Conservation (phyloP, 2,329 filamentous ascomycete species). For the Aureobasidium vineae region DNA sequence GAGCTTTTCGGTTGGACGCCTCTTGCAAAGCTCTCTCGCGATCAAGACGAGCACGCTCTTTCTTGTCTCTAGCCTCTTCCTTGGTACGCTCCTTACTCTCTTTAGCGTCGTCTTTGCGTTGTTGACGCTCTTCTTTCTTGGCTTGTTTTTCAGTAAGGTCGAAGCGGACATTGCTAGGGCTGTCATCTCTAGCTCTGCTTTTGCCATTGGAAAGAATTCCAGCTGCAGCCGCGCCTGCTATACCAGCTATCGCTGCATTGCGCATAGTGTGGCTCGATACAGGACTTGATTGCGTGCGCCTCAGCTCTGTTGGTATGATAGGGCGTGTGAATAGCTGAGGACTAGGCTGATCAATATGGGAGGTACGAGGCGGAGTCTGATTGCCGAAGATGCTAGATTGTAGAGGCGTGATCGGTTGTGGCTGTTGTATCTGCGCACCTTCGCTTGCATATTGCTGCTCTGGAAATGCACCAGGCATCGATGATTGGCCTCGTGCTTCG, state of each 20-base stretch:
- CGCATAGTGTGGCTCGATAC: conserved; percentile 28
- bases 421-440: conserved; percentile 74
- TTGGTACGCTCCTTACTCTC: conserved; percentile 36
- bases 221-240: conserved; percentile 42
- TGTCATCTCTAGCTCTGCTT: conserved; percentile 34
- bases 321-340: conserved; percentile 42
- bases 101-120: conserved; percentile 37
- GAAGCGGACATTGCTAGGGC: conserved; percentile 54
- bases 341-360: conserved; percentile 44
- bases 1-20: conserved; percentile 35
- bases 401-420: conserved; percentile 73
- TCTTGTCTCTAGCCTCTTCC: conserved; percentile 35
- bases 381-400: conserved; percentile 56
- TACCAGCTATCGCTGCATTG: conserved; percentile 47
- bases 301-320: conserved; percentile 24
- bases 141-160: conserved; percentile 57
- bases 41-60: conserved; percentile 34
- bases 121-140: conserved; percentile 47
- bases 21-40: conserved; percentile 39
- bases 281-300: conserved; percentile 37
- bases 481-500: conserved; percentile 48
- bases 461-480: conserved; percentile 37
- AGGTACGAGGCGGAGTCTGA: conserved; percentile 42
- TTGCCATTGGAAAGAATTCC: conserved; percentile 36
- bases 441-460: conserved; percentile 48